A percentile compares a stretch with the other conserved stretches of the same genome.
Evolutionary conservation across 2,329 filamentous ascomycete genomes (phyloP).

Genomic region (Malbranchea cinnamomea): DNA sequence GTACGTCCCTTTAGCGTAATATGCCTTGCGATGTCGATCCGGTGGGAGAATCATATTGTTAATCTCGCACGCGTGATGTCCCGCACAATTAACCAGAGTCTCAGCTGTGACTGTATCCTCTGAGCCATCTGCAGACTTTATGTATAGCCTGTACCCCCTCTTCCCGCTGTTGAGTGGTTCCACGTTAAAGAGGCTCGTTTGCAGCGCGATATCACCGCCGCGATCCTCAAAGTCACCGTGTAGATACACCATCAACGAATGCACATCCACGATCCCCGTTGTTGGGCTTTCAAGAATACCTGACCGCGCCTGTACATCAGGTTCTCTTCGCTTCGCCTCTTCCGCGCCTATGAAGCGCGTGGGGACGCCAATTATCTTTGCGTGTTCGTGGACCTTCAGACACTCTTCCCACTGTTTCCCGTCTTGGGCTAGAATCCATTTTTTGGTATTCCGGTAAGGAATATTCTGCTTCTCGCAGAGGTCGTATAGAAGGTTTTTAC

Average conservation of each 20-base stretch:
- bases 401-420: slow-evolving; percentile 49
- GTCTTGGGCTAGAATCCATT: slow-evolving; percentile 90
- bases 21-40: slow-evolving; percentile 43
- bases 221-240: slow-evolving; percentile 60
- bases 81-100: slow-evolving; percentile 72
- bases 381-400: slow-evolving; percentile 37
- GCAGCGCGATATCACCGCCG: slow-evolving; percentile 60
- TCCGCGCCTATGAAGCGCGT: slow-evolving; percentile 50
- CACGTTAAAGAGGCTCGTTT: slow-evolving; percentile 49
- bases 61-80: slow-evolving; percentile 58
- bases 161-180: slow-evolving; percentile 37
- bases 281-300: slow-evolving; percentile 71
- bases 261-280: slow-evolving; percentile 83
- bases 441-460: slow-evolving; percentile 60
- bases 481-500: slow-evolving; percentile 61
- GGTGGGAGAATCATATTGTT: slow-evolving; percentile 61
- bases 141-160: slow-evolving; percentile 59
- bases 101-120: slow-evolving; percentile 51
- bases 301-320: slow-evolving; percentile 53
- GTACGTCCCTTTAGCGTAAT: slow-evolving; percentile 91
- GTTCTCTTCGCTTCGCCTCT: slow-evolving; percentile 53
- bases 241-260: slow-evolving; percentile 68
- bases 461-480: slow-evolving; percentile 56
- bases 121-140: slow-evolving; percentile 23
- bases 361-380: slow-evolving; percentile 46